Evolutionary conservation across 2,329 filamentous ascomycete genomes (phyloP).

Genomic region (Stachybotrys chlorohalonatus): DNA sequence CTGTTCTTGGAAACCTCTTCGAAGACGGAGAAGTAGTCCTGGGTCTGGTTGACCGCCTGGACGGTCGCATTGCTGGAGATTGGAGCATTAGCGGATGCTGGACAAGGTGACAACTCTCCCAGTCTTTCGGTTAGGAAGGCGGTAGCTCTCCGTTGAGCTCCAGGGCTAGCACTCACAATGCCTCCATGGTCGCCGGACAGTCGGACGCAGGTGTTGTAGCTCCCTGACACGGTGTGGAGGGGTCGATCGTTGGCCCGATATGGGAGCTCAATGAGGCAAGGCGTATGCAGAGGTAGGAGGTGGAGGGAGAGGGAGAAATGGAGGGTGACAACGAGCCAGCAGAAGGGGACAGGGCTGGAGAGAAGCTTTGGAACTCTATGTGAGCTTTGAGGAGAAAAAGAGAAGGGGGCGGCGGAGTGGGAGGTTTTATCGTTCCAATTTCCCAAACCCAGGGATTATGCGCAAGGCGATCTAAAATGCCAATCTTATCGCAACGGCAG

Average conservation of each 20-base stretch:
- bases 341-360: not conserved
- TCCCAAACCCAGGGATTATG: not conserved
- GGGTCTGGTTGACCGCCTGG: constrained; percentile 36
- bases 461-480: not conserved
- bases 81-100: not conserved
- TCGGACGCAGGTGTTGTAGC: not conserved
- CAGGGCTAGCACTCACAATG: not conserved
- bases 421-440: constrained; percentile 19
- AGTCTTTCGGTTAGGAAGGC: too few species aligned
- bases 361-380: too few species aligned
- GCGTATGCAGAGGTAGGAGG: constrained; percentile 9
- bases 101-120: not conserved
- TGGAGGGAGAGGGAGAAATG: not conserved
- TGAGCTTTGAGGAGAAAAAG: constrained; percentile 8
- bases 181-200: not conserved
- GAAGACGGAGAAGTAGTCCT: constrained; percentile 47
- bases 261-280: not conserved
- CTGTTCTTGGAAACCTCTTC: constrained; percentile 64
- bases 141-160: too few species aligned
- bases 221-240: too few species aligned
- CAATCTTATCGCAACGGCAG: constrained; percentile 5
- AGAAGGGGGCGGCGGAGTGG: constrained; percentile 13
- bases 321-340: not conserved
- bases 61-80: constrained; percentile 41
- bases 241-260: too few species aligned